Base-by-base conservation (phyloP, 2,329 filamentous ascomycete species). In the Alternaria sp. region DNA sequence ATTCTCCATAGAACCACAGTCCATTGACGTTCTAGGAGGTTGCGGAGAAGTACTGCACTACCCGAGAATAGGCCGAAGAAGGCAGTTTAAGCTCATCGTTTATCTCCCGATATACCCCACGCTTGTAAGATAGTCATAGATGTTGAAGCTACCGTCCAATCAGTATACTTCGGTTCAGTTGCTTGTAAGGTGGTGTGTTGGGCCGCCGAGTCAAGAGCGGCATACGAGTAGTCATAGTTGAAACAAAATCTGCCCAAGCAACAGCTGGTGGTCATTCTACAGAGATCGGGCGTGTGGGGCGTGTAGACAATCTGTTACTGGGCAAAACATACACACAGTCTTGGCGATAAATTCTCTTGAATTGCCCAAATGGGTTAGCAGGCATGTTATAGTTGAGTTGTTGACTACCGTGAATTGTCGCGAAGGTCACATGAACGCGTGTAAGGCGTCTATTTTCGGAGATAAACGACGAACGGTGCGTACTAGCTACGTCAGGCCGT, bases 401-500 rank as follows among this genome's bases (percentile, higher is more conserved):
- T 57, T 58, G 36, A 46, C 49, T 7, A 38, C 28, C n/a, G 43
- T 39, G 41, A 43, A 57, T 36, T 30, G 41, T 57, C 41, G 20
- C 24, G 20, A 44, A 54, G 57, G 47, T 60, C 57, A 57, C 53
- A 51, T 51, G 57, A 63, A 54, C 49, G 62, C 62, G 62, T 64
- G 48, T 64, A 60, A 7, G 46, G 62, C 62, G 62, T 64, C 34
- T 62, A 62, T 24, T 20, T 30, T 32, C 48, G 43, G 51, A 42
- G 53, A 64, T 54, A 57, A 57, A 55, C 39, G 20, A 24, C 20
- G 6, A 42, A 3, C 11, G 39, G 20, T 42, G 34, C 54, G 42
- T 49, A 24, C 39, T 57, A 47, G 53, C 55, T 59, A 60, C 59
- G 56, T 59, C 60, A 64, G 30, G 30, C 53, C 43, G 48, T 48